Conservation (phyloP, 805 yeast species). For the Yarrowia sp. region DNA sequence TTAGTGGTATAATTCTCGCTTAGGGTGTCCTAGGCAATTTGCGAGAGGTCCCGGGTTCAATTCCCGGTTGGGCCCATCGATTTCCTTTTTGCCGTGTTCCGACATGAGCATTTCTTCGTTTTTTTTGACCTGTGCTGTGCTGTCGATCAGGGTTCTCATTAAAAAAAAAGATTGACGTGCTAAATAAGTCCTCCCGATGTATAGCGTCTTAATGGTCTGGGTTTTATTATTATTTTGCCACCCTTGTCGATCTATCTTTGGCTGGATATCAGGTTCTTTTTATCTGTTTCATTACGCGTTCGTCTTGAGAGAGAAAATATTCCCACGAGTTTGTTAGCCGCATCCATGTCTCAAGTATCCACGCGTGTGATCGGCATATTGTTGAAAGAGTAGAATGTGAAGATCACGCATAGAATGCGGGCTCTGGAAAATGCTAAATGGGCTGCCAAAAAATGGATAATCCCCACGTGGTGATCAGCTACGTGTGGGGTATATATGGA, state of each 20-base stretch:
- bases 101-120: neutral
- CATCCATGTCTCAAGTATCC: neutral
- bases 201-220: too few relatives aligned
- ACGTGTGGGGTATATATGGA: neutral
- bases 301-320: too few relatives aligned
- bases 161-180: too few relatives aligned
- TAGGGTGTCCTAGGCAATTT: conserved; percentile 23
- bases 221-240: too few relatives aligned
- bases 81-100: too few relatives aligned
- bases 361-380: neutral
- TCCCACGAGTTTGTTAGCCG: neutral
- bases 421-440: neutral
- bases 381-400: neutral
- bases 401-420: conserved; percentile 7
- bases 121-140: too few relatives aligned
- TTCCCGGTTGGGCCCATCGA: conserved; percentile 24
- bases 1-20: conserved; percentile 26
- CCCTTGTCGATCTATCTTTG: too few relatives aligned
- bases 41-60: conserved; percentile 27
- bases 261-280: too few relatives aligned
- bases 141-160: neutral
- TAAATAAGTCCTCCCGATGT: too few relatives aligned
- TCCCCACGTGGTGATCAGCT: neutral
- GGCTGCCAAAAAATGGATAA: neutral
- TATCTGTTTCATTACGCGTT: neutral